Evolutionary conservation across 2,329 filamentous ascomycete species (phyloP).

Genomic region (Chalaropsis thielavioides): DNA sequence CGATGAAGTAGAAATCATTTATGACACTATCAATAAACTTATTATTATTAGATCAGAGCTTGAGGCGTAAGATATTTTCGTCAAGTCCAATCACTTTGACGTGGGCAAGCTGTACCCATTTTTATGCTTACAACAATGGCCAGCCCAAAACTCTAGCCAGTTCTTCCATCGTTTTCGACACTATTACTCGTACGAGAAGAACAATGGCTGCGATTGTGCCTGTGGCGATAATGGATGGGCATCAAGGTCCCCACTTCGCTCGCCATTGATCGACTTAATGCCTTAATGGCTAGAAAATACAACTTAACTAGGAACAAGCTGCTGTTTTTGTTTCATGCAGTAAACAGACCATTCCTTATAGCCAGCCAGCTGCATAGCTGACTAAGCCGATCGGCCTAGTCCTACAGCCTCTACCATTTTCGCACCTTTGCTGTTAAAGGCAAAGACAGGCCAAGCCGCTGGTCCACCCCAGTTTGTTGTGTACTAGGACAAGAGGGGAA

Average conservation of each 20-base stretch:
- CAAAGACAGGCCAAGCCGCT: not conserved
- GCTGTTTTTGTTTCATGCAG: not conserved
- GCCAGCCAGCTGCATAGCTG: too few relatives aligned
- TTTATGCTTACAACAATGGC: not conserved
- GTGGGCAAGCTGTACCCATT: not conserved
- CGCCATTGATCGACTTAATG: not conserved
- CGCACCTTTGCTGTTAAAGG: too few relatives aligned
- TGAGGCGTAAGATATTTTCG: not conserved
- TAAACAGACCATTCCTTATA: not conserved
- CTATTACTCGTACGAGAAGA: conserved; percentile 1
- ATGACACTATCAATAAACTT: not conserved
- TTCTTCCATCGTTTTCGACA: conserved; percentile 1
- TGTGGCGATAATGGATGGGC: not conserved
- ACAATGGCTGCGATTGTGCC: not conserved
- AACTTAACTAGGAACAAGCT: not conserved
- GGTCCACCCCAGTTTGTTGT: not conserved
- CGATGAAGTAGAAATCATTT: not conserved
- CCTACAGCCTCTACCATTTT: too few relatives aligned
- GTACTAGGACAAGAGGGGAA: not conserved
- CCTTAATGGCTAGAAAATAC: not conserved
- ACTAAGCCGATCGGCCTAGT: too few relatives aligned
- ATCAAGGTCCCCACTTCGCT: not conserved
- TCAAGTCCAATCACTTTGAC: too few relatives aligned
- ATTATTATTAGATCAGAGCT: not conserved
- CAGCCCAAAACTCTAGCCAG: not conserved